A percentile compares a stretch with the other conserved stretches of the same genome.
phyloP scores from a whole-genome alignment of 106 monocot species.

The Ottelia alismoides region DNA sequence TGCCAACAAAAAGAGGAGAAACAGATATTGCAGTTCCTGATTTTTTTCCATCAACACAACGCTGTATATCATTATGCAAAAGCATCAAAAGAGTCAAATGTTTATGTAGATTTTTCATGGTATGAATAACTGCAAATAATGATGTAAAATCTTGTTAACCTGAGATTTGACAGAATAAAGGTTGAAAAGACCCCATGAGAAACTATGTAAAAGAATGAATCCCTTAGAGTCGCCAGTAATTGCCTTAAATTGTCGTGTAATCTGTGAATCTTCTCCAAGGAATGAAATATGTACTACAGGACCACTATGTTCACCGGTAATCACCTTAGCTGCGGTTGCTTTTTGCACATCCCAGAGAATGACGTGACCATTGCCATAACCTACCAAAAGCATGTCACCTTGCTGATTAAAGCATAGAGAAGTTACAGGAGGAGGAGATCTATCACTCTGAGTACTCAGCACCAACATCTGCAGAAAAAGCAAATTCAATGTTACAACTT shows the following conservation, averaged over 20 bases:
- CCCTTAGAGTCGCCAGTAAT: constrained; percentile 90
- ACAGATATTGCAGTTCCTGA: constrained; percentile 65
- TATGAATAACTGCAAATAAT: neutral
- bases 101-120: no score
- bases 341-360: constrained; percentile 88
- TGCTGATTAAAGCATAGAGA: constrained; percentile 97
- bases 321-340: constrained; percentile 53
- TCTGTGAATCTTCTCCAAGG: constrained; percentile 66
- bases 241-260: constrained; percentile 76
- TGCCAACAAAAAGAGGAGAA: constrained; percentile 52
- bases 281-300: constrained; percentile 79
- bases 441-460: constrained; percentile 64
- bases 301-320: constrained; percentile 62
- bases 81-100: no score
- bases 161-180: constrained; percentile 74
- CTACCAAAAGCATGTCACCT: constrained; percentile 88
- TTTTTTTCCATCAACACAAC: constrained; percentile 55
- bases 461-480: constrained; percentile 58
- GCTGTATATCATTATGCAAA: neutral
- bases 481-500: no score
- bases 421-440: constrained; percentile 57
- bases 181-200: constrained; percentile 70
- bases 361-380: constrained; percentile 84
- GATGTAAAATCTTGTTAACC: constrained; percentile 21
- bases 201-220: constrained; percentile 67